Conservation (phyloP, 441 rosid genomes). For the Adansonia rubrostipa region DNA sequence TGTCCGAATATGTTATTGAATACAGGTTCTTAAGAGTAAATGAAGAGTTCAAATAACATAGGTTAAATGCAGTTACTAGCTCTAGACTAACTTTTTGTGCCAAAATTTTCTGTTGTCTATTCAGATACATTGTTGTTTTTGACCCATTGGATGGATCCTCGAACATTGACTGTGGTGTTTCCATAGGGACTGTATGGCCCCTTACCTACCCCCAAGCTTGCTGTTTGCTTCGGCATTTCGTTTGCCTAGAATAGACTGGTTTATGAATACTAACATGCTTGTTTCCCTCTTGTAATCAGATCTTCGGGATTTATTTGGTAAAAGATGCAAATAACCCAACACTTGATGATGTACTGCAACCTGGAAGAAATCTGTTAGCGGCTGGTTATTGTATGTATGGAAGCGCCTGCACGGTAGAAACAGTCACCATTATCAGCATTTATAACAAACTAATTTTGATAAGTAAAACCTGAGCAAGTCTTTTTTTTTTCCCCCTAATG, state of each 20-base stretch:
- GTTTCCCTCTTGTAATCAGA: constrained; percentile 46
- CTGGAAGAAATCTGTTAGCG: constrained; percentile 69
- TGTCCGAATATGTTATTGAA: background rate
- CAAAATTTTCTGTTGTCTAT: constrained; percentile 9
- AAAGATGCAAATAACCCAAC: constrained; percentile 57
- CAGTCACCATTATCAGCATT: background rate
- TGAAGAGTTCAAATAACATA: too few species aligned
- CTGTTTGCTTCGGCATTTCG: background rate
- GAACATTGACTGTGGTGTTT: constrained; percentile 80
- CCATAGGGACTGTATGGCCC: constrained; percentile 69
- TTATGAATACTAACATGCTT: constrained; percentile 14
- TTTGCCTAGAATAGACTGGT: background rate
- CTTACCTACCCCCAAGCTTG: constrained; percentile 1
- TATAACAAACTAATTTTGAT: background rate
- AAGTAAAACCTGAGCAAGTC: background rate
- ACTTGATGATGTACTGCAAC: constrained; percentile 65
- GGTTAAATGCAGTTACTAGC: too few species aligned
- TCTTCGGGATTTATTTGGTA: constrained; percentile 71
- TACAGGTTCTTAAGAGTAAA: too few species aligned
- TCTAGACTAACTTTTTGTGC: constrained; percentile 14
- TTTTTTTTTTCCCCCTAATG: background rate
- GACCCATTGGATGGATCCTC: constrained; percentile 88
- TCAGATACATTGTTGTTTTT: constrained; percentile 71
- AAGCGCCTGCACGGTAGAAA: constrained; percentile 72
- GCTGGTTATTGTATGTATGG: constrained; percentile 91